Base-by-base conservation (phyloP, 495 filamentous ascomycete genomes). In the Talaromyces adpressus region DNA sequence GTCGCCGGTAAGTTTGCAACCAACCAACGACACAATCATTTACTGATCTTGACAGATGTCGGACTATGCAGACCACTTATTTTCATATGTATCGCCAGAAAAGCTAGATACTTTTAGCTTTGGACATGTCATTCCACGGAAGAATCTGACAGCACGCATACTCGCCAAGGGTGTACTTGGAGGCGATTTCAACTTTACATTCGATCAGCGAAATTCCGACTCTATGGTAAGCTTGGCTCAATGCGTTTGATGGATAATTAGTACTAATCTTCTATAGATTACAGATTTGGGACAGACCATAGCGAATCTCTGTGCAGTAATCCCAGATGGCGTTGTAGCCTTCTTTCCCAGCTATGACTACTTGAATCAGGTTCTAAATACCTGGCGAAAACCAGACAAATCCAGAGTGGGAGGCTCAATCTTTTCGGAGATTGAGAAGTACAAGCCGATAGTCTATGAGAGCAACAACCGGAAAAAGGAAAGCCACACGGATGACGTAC, bases 331-430 rank as follows among this genome's bases (percentile, higher is more conserved):
- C 12, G 82, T 98, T 12, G 92, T 98, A n/a, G 87, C 93, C 7
- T 98, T 98, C 73, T 97, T 98, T 67, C 92, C 95, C 20, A 94
- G 91, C 71, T 97, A 98, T 75, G 84, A 89, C 25, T 97, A 96
- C 72, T 81, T 98, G 4, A 85, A 90, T 59, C 83, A 86, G 39
- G 89, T 96, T 36, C 71, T 91, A 36, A 69, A 66, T 25, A 74
- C 81, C 4, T 97, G 93, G 93, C 84, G 85, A 65, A 76, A 72
- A 57, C 69, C 73, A 4, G 67, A 71, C 29, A 51, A 57, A 20
- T 70, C 70, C 54, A 70, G 70, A 22, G 71, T 65, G 14, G 70
- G 68, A 27, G 68, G 70, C 59, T 77, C 72, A 0, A 62, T 70
- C 0, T 70, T 77, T 39, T 39, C 68, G 47, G 58, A 73, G 7